These are phyloP conservation scores for Talaromyces liani DNA, from an alignment of 495 filamentous ascomycete genomes.

Conservation along the genomic window DNA sequence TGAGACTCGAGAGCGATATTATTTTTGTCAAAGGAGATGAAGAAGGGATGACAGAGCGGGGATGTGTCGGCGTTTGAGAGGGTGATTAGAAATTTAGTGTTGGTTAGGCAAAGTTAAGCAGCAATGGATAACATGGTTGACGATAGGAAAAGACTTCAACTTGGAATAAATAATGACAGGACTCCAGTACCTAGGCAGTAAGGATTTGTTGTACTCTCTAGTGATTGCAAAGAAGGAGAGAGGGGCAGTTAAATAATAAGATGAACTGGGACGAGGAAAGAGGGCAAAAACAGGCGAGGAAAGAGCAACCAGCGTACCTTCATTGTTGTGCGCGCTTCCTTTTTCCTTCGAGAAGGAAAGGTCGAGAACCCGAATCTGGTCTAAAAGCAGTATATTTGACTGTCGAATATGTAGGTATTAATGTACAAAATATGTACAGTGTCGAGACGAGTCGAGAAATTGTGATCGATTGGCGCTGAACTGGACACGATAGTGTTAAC, in stretches of 20 bases:
- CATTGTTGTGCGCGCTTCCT: constrained; percentile 1
- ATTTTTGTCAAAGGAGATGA: constrained; percentile 11
- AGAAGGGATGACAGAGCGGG: neutral
- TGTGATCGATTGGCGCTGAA: neutral
- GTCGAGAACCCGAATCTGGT: neutral
- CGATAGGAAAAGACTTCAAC: neutral
- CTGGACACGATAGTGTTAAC: neutral
- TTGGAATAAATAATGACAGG: neutral
- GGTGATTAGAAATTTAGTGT: neutral
- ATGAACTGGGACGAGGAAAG: constrained; percentile 31
- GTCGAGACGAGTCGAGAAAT: neutral
- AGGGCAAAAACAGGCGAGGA: constrained; percentile 19
- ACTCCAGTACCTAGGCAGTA: neutral
- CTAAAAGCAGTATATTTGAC: neutral
- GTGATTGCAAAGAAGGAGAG: constrained; percentile 5
- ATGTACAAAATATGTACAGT: neutral
- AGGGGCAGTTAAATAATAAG: constrained; percentile 11
- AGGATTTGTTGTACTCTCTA: too few species aligned
- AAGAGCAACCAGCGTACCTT: constrained; percentile 8
- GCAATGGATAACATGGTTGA: neutral
- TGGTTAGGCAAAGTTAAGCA: neutral
- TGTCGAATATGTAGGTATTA: neutral
- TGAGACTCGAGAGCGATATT: neutral
- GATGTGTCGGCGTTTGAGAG: neutral
- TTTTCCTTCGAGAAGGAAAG: neutral